phyloP scores from a whole-genome alignment of 2,329 filamentous ascomycete species.

The Dothistroma septosporum region DNA sequence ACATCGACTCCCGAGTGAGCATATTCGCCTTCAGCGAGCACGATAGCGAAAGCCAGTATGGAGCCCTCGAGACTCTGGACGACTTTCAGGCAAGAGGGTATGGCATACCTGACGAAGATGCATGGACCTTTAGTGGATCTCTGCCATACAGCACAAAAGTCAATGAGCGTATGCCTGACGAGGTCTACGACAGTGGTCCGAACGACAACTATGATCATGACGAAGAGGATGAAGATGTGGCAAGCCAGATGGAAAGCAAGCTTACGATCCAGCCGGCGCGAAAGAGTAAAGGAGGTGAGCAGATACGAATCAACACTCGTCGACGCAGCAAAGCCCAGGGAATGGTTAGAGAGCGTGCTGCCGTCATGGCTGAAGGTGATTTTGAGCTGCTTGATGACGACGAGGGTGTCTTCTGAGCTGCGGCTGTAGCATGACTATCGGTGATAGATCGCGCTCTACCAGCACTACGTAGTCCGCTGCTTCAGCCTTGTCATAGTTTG shows the following conservation, averaged over 20 bases:
- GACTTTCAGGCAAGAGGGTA: constrained; percentile 25
- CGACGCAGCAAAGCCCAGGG: constrained; percentile 13
- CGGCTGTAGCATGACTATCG: neutral
- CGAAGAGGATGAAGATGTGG: constrained; percentile 19
- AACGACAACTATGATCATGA: constrained; percentile 3
- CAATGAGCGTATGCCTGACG: constrained; percentile 24
- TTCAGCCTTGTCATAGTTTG: neutral
- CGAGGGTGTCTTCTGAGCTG: constrained; percentile 8
- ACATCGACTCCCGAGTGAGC: constrained; percentile 81
- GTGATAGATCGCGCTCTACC: neutral
- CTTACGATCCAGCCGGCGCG: constrained; percentile 22
- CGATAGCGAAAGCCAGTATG: constrained; percentile 15
- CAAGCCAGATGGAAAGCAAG: constrained; percentile 26
- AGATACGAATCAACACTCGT: constrained; percentile 24
- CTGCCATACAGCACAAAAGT: constrained; percentile 29
- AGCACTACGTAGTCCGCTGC: neutral
- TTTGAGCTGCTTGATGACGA: constrained; percentile 15
- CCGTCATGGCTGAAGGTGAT: constrained; percentile 3
- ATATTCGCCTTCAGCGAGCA: constrained; percentile 60
- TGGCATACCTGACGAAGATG: constrained; percentile 17
- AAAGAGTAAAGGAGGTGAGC: constrained; percentile 12
- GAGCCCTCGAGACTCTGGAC: constrained; percentile 6
- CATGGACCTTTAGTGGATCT: constrained; percentile 32
- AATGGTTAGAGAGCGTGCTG: neutral
- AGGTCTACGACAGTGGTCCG: constrained; percentile 7